Conservation (phyloP, 495 filamentous ascomycete genomes). For the Patellaria atrata region DNA sequence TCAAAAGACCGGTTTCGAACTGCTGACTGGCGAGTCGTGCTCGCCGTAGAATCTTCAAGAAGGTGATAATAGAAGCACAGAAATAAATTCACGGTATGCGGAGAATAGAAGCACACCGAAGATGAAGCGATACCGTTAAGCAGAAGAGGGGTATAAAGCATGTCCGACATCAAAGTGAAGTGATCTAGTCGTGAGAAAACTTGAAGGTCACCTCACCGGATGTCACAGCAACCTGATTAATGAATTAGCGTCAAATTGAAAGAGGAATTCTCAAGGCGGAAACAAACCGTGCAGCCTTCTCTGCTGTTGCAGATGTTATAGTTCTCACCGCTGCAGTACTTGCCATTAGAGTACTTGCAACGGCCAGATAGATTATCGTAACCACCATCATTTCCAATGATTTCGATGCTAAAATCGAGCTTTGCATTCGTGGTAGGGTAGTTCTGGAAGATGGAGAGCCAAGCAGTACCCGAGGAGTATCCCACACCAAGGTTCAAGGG, state of each 20-base stretch:
- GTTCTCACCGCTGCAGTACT: conserved; percentile 36
- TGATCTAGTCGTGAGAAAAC: conserved; percentile 5
- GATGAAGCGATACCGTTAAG: too few species aligned
- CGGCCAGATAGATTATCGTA: conserved; percentile 46
- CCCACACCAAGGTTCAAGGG: conserved; percentile 82
- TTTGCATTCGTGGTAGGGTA: conserved; percentile 43
- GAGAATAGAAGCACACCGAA: too few species aligned
- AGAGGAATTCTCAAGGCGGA: not conserved
- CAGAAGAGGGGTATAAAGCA: too few species aligned
- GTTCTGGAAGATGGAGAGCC: conserved; percentile 65
- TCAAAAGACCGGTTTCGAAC: too few species aligned
- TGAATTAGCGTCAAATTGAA: not conserved
- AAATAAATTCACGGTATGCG: too few species aligned
- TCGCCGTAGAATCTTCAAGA: too few species aligned
- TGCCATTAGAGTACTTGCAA: conserved; percentile 59
- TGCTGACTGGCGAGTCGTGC: too few species aligned
- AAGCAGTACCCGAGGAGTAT: conserved; percentile 44
- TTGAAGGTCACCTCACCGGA: not conserved
- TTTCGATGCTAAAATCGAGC: conserved; percentile 61
- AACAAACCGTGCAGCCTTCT: conserved; percentile 26
- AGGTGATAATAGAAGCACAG: too few species aligned
- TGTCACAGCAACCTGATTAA: not conserved
- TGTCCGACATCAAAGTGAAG: too few species aligned
- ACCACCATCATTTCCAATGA: conserved; percentile 52
- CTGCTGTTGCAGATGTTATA: conserved; percentile 17